These are phyloP conservation scores for Pittosporum tobira DNA, from an alignment of 129 eudicot genomes.

Conservation along the genomic window DNA sequence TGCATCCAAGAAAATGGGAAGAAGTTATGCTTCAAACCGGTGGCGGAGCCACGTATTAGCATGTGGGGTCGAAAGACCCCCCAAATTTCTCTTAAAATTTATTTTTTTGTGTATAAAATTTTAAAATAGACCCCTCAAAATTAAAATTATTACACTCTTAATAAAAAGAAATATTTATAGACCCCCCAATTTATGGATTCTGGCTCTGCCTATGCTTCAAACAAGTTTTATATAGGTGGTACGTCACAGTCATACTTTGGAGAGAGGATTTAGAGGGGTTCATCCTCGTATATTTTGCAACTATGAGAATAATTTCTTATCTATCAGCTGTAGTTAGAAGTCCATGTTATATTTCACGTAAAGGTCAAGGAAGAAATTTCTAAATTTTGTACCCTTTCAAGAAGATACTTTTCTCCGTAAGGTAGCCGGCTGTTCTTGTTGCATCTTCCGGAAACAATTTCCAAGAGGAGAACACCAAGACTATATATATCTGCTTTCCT, in stretches of 20 bases:
- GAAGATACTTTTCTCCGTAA: slow-evolving; percentile 55
- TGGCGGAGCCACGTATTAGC: too few species aligned
- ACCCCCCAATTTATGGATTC: too few species aligned
- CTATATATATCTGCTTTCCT: slow-evolving; percentile 92
- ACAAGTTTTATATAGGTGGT: background rate
- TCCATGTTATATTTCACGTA: background rate
- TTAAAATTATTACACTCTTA: too few species aligned
- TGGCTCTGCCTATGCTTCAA: too few species aligned
- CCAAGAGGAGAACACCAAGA: slow-evolving; percentile 82
- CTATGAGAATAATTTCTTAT: background rate
- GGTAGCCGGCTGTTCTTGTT: slow-evolving; percentile 60
- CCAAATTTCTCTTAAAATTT: too few species aligned
- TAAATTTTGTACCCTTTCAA: slow-evolving; percentile 54
- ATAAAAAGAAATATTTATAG: too few species aligned
- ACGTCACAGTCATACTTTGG: background rate
- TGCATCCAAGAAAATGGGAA: background rate
- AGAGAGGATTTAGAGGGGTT: too few species aligned
- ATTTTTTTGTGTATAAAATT: too few species aligned
- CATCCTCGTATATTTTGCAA: background rate
- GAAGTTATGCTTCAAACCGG: too few species aligned
- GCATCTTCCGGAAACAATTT: slow-evolving; percentile 78
- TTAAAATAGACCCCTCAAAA: too few species aligned
- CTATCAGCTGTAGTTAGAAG: background rate
- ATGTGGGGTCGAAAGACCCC: too few species aligned
- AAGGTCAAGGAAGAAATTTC: slow-evolving; percentile 4